A percentile compares a stretch with the other conserved stretches of the same genome.
Conservation (phyloP, 768 basidiomycete species). For the Pleurotus cornucopiae region DNA sequence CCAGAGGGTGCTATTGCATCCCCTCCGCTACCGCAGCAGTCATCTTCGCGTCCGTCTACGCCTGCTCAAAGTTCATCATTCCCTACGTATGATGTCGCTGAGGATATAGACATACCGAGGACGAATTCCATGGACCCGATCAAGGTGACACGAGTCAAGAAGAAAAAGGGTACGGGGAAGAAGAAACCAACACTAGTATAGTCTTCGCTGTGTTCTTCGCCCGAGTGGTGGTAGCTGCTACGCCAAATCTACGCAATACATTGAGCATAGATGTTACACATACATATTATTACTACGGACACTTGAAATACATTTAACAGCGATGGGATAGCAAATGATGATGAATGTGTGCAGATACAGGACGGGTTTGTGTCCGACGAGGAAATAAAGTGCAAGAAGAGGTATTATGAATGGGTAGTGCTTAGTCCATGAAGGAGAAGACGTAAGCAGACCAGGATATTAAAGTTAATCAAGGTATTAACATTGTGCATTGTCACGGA, state of each 20-base stretch:
- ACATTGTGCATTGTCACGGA: neutral
- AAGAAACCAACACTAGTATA: constrained; percentile 55
- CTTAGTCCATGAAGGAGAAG: constrained; percentile 4
- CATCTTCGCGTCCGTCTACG: constrained; percentile 20
- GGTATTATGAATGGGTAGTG: constrained; percentile 6
- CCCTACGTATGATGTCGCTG: constrained; percentile 50
- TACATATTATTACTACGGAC: constrained; percentile 19
- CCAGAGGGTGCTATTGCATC: constrained; percentile 47
- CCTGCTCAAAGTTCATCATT: constrained; percentile 36
- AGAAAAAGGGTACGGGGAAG: constrained; percentile 49
- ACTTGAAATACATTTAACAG: constrained; percentile 19
- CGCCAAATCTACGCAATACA: constrained; percentile 1
- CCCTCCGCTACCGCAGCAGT: constrained; percentile 7
- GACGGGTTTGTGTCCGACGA: neutral
- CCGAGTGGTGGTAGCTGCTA: neutral
- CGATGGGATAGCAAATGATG: constrained; percentile 1
- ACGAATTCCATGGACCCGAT: constrained; percentile 65
- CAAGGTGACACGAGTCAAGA: constrained; percentile 71
- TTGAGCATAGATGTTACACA: constrained; percentile 13
- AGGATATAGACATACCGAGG: constrained; percentile 33
- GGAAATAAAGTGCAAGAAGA: constrained; percentile 10
- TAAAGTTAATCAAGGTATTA: constrained; percentile 2
- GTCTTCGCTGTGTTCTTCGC: neutral
- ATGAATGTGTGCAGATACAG: constrained; percentile 2
- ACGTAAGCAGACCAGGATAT: constrained; percentile 4